Base-by-base conservation (phyloP, 2,329 filamentous ascomycete genomes). In the Simplicillium sp. region DNA sequence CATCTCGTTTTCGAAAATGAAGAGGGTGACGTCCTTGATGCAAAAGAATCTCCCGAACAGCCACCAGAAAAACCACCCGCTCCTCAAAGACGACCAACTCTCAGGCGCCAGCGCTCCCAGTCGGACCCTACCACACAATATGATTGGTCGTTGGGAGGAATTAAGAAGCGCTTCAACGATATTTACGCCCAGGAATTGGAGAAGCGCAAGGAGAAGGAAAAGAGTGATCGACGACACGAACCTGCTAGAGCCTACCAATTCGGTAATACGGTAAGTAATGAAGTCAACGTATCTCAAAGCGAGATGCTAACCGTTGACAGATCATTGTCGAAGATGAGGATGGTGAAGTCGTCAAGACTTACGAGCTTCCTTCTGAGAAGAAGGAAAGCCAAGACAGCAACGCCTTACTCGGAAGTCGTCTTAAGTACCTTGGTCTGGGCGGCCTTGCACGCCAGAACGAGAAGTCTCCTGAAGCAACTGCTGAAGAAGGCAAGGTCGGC, bases 241-340 rank as follows among this genome's bases (percentile, higher is more conserved):
- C 84, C 85, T 11, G 87, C 87, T n/a, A 70, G 82, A 37, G 86
- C 86, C 5, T 94, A 89, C 56, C 85, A 89, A 49, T 90, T 87
- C 54, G 87, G 87, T 47, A 89, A 87, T 56, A 89, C 75, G 34
- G 77, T 80, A 68, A 58, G 73, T 58, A n/a, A 25, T 36, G 3
- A 14, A n/a, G 18, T 32, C 20, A 34, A 9, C 32, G 35, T 15
- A 14, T 29, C 4, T 34, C 2, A 7, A 12, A 7, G 8, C 25
- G 8, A 11, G 11, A 7, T 42, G 32, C 56, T 66, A 53, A 67
- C 52, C 12, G n/a, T 11, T 2, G 11, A 39, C 14, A 86, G 66
- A 87, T 94, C 48, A 90, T 94, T 55, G 84, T 94, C 13, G 86
- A 94, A 62, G 85, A 94, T 46, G 83, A 85, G 58, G 82, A 89